Evolutionary conservation across 2,329 filamentous ascomycete species (phyloP).

Genomic region (Aspergillus fijiensis): DNA sequence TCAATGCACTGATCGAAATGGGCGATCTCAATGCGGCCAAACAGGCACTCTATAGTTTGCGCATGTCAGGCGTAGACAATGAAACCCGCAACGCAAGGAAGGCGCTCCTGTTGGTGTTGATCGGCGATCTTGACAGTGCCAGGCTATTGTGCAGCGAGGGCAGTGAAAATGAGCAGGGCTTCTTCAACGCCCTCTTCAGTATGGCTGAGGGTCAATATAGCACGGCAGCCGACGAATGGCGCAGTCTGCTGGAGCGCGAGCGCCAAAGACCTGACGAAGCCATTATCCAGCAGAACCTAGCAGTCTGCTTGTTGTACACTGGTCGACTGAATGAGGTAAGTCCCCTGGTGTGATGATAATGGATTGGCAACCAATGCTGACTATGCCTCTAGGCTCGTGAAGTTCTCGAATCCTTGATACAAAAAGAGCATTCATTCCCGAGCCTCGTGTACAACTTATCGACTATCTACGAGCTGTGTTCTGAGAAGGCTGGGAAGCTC

Average conservation of each 20-base stretch:
- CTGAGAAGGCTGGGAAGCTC: conserved; percentile 67
- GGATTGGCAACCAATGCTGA: conserved; percentile 5
- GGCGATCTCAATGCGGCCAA: conserved; percentile 79
- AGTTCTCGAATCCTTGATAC: conserved; percentile 66
- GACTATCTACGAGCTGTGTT: conserved; percentile 89
- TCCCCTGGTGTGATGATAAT: conserved; percentile 6
- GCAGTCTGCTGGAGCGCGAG: conserved; percentile 49
- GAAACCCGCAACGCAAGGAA: conserved; percentile 41
- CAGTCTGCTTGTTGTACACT: conserved; percentile 79
- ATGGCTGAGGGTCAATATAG: conserved; percentile 77
- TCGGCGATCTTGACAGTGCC: conserved; percentile 74
- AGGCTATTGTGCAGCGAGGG: conserved; percentile 50
- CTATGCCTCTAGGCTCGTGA: conserved; percentile 55
- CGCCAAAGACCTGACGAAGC: conserved; percentile 54
- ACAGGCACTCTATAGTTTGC: conserved; percentile 66
- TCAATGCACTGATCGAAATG: conserved; percentile 62
- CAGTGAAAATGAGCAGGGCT: conserved; percentile 41
- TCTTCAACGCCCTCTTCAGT: conserved; percentile 62
- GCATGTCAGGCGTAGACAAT: conserved; percentile 28
- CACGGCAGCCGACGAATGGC: conserved; percentile 64
- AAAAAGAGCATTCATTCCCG: conserved; percentile 66
- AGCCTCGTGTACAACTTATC: conserved; percentile 84
- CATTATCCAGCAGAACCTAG: conserved; percentile 77
- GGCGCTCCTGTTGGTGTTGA: conserved; percentile 70
- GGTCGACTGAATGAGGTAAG: conserved; percentile 70